Evolutionary conservation across 2,329 filamentous ascomycete species (phyloP), one percentile per base, ranked within the genome.

Genomic region (Colletotrichum lini): DNA sequence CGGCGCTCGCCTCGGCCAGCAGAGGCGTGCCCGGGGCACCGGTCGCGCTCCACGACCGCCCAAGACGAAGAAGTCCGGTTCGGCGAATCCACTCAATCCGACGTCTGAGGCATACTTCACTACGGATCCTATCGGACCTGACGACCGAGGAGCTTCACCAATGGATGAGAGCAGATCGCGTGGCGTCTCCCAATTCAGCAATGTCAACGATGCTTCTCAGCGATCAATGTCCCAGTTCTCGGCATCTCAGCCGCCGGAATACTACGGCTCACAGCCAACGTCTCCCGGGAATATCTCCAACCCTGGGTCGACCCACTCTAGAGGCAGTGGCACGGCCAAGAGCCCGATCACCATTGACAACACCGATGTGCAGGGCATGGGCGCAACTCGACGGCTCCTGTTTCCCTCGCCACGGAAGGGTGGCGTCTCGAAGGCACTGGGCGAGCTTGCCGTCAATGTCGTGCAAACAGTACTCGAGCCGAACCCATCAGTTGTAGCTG

Each of bases 401-500:
- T 96, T 96, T 77, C 92, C 94, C 1, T 95, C 93, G 0, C 93
- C 93, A 2, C 87, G 91, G 53, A 92, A 92, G 74, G 88, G 90
- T 40, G 89, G 87, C 45, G 85, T 89, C 56, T 82, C 87, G 1
- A 94, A 90, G 77, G 87, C 89, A 26, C 84, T 94, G 2, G 87
- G 88, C 59, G 89, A 91, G 75, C 79, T 89, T 50, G 81, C 85
- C 16, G 82, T 87, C 18, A 91, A 91, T 74, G 78, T 86, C 62
- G 82, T 88, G 52, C 84, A 86, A 70, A 82, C 84, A 4, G 76
- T 81, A 18, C 77, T 56, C 6, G 60, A 50, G 23, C 56, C 44
- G 9, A 38, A 42, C 82, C 3, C 82, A 83, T 30, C 78, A 78
- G 44, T 79, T 80, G 44, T 54, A 40, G 15, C 52, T 12, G 78